phyloP scores from a whole-genome alignment of 2,329 filamentous ascomycete genomes.

The Calonectria fujianensis region DNA sequence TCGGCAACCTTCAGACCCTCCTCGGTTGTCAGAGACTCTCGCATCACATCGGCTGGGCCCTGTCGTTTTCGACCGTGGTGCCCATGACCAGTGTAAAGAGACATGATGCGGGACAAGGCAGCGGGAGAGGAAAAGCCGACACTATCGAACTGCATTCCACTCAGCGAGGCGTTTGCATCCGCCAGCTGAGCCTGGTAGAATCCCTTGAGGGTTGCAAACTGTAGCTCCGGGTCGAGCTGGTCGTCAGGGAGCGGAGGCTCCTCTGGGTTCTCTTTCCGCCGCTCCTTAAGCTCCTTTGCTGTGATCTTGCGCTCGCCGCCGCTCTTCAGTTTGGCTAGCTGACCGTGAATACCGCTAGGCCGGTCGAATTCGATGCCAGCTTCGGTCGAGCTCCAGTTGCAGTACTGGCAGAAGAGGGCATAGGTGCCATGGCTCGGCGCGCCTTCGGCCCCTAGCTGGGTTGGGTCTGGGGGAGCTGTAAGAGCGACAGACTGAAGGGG shows the following conservation, averaged over 20 bases:
- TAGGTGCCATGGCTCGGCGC: conserved; percentile 72
- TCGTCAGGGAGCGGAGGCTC: conserved; percentile 63
- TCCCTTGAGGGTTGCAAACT: conserved; percentile 83
- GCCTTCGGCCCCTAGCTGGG: conserved; percentile 65
- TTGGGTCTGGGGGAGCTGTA: conserved; percentile 72
- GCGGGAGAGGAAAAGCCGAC: conserved; percentile 83
- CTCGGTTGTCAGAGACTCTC: conserved; percentile 81
- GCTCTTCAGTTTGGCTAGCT: conserved; percentile 83
- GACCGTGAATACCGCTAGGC: conserved; percentile 87
- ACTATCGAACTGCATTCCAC: conserved; percentile 65
- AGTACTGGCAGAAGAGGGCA: conserved; percentile 91
- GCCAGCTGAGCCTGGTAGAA: conserved; percentile 90
- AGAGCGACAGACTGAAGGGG: conserved; percentile 85
- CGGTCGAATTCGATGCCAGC: conserved; percentile 94
- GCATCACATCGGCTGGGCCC: conserved; percentile 82
- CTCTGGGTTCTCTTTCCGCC: conserved; percentile 68
- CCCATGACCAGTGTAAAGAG: conserved; percentile 83
- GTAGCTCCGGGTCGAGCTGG: conserved; percentile 78
- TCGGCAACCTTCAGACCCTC: conserved; percentile 83
- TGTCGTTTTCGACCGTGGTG: conserved; percentile 79
- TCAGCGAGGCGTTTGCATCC: conserved; percentile 73
- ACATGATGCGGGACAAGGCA: conserved; percentile 92
- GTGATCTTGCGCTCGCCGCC: conserved; percentile 72
- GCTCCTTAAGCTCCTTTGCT: conserved; percentile 70
- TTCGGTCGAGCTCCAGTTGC: conserved; percentile 93